Base-by-base conservation (phyloP, 208 protist species). In the Acanthamoeba polyphaga region DNA sequence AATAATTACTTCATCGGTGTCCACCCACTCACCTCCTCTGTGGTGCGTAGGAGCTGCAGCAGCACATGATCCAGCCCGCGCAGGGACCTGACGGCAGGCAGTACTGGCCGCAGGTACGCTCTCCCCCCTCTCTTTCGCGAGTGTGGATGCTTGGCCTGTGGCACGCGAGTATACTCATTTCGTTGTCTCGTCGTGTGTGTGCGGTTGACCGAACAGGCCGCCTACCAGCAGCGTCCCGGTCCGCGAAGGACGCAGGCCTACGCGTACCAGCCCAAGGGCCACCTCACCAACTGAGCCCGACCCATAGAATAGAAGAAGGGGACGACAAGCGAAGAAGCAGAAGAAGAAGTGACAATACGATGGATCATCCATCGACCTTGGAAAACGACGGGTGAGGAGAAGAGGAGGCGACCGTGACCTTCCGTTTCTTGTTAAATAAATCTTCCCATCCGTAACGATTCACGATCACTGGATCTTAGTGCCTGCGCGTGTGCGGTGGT, bases 21-120 rank as follows among this genome's bases (percentile, higher is more conserved):
- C 51, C 51, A 17, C 51, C 9, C 9, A 17, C 12, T 17, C 12
- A 55, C 12, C 12, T 1, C 51, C 15, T 17, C 3, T 0, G 12
- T 55, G 12, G 51, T 17, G 51, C 51, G 12, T 55, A 82, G 72
- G 72, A 82, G 38, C 43, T 82, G 43, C 74, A 82, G 74, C 64
- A 72, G n/a, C 74, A 82, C 74, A 82, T 82, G 74, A 55, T 82
- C 74, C 74, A 82, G 74, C 74, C 74, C 22, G 38, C 74, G 7
- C 74, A 82, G 74, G 74, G 74, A n/a, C 74, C 74, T 5, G 74
- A 55, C 7, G 74, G 74, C 32, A 82, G 74, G 74, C 74, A 82
- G 74, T 82, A 82, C 29, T 82, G 74, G 74, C 38, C 74, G 5
- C 74, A 82, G 72, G 72, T 82, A 22, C 32, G 32, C 29, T 70